phyloP scores from a whole-genome alignment of 2,329 filamentous ascomycete species.

The Aspergillus sp. region DNA sequence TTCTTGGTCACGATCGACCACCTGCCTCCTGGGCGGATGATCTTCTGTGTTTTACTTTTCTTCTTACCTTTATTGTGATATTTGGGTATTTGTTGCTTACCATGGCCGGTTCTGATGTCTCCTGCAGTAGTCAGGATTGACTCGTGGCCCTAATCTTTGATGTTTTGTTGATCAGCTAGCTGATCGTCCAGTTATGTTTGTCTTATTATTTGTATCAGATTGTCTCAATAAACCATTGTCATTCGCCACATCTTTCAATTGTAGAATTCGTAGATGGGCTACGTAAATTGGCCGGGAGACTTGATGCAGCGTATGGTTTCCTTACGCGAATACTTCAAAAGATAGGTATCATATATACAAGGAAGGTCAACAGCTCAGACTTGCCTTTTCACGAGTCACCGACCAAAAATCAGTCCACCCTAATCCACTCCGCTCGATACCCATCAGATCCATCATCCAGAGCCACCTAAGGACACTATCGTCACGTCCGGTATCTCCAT shows the following conservation, averaged over 20 bases:
- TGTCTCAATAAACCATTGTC: slow-evolving; percentile 1
- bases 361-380: slow-evolving; percentile 25
- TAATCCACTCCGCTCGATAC: background rate
- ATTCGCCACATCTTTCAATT: background rate
- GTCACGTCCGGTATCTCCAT: background rate
- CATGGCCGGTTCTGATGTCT: slow-evolving; percentile 53
- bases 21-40: background rate
- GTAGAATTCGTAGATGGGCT: too few relatives aligned
- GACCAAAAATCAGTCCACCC: slow-evolving; percentile 14
- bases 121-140: slow-evolving; percentile 44
- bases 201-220: slow-evolving; percentile 10
- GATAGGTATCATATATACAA: background rate
- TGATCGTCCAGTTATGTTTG: slow-evolving; percentile 4
- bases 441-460: slow-evolving; percentile 3
- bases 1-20: slow-evolving; percentile 10
- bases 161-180: slow-evolving; percentile 7
- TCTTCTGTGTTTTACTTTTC: background rate
- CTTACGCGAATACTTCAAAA: too few relatives aligned
- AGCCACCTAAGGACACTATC: slow-evolving; percentile 2
- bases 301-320: too few relatives aligned
- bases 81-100: slow-evolving; percentile 7
- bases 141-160: slow-evolving; percentile 45
- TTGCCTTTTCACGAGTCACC: slow-evolving; percentile 28
- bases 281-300: too few relatives aligned
- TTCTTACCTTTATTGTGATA: slow-evolving; percentile 11